Conservation (phyloP, 257 asterid genomes). For the Jaltomata sinuosa region DNA sequence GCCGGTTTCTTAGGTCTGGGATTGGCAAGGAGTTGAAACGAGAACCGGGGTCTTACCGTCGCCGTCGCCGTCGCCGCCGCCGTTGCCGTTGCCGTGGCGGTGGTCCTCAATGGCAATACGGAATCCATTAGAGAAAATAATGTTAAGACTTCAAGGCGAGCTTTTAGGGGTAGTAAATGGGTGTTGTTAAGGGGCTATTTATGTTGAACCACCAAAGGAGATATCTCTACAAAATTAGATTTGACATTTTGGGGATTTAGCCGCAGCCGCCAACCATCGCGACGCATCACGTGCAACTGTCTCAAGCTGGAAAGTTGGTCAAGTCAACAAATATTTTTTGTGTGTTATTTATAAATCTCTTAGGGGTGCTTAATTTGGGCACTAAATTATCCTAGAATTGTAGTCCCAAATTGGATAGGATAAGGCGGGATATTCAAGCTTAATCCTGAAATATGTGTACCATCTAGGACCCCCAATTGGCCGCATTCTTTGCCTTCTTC, state of each 20-base stretch:
- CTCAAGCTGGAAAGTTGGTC: no score
- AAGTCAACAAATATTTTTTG: background rate
- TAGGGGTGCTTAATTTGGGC: no score
- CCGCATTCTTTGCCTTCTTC: background rate
- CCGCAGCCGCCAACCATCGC: background rate
- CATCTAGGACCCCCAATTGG: background rate
- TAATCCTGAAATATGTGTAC: no score
- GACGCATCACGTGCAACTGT: background rate
- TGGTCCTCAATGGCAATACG: constrained; percentile 11
- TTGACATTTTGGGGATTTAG: background rate
- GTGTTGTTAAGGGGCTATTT: background rate
- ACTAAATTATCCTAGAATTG: no score
- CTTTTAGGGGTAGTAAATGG: background rate
- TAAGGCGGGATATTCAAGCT: no score
- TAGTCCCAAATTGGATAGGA: no score
- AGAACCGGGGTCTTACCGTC: background rate
- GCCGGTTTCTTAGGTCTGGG: constrained; percentile 15
- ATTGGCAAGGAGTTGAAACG: constrained; percentile 15
- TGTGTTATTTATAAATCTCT: no score
- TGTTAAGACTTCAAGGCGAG: background rate
- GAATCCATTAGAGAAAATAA: constrained; percentile 17
- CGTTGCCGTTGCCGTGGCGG: background rate
- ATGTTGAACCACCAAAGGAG: background rate
- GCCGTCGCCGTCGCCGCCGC: background rate
- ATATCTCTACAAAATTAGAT: background rate